These are phyloP conservation scores for Chaetomium tenue DNA, from an alignment of 495 filamentous ascomycete genomes.

Conservation along the genomic window DNA sequence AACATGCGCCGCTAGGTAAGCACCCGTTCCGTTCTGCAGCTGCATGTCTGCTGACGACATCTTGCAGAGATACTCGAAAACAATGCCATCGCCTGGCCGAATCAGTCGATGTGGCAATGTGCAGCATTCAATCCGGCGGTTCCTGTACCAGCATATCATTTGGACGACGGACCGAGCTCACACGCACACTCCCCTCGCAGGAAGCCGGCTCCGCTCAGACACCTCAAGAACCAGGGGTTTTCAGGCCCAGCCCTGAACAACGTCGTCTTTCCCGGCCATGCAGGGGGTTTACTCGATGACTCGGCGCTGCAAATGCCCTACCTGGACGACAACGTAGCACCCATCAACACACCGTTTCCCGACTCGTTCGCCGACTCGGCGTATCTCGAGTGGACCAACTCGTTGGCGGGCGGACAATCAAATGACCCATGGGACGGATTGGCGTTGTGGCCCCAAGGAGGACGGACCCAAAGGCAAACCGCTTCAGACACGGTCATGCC, in stretches of 20 bases:
- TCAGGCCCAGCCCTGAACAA: constrained; percentile 9
- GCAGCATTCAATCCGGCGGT: constrained; percentile 37
- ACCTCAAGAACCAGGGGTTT: constrained; percentile 23
- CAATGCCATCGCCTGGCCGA: constrained; percentile 80
- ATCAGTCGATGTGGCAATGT: constrained; percentile 67
- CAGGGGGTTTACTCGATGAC: constrained; percentile 25
- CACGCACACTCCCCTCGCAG: constrained; percentile 48
- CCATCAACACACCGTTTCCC: constrained; percentile 23
- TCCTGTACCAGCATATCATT: constrained; percentile 43
- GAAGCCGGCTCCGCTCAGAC: constrained; percentile 18
- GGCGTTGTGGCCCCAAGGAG: constrained; percentile 21
- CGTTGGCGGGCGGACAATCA: constrained; percentile 29
- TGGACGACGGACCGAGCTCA: constrained; percentile 41
- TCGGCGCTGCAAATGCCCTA: constrained; percentile 20
- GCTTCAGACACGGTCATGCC: constrained; percentile 44
- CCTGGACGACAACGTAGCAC: constrained; percentile 27
- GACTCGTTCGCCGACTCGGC: constrained; percentile 43
- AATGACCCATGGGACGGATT: constrained; percentile 24
- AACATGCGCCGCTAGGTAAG: constrained; percentile 78
- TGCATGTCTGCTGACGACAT: constrained; percentile 8
- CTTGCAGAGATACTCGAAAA: constrained; percentile 66
- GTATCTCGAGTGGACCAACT: constrained; percentile 41
- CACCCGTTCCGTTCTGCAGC: background rate
- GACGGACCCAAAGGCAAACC: constrained; percentile 29
- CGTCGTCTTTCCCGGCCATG: constrained; percentile 22